These are phyloP conservation scores for Annulohypoxylon stygium DNA, from an alignment of 495 filamentous ascomycete genomes.

Conservation along the genomic window DNA sequence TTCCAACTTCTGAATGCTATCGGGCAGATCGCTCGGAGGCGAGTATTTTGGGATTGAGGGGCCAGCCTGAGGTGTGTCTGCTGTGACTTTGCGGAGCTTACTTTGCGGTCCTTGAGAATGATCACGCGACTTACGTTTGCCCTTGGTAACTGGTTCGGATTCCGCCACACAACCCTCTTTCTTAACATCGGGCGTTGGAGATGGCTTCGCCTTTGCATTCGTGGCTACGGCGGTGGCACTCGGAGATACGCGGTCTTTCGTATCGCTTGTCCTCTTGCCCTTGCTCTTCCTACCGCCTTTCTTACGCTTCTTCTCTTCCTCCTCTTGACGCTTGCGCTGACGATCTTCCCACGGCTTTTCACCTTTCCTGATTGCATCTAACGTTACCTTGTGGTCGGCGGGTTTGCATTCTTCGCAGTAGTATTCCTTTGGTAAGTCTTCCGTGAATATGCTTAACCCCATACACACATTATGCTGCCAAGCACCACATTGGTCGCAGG, in stretches of 20 bases:
- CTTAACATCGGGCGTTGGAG: slow-evolving; percentile 58
- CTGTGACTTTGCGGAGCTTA: slow-evolving; percentile 68
- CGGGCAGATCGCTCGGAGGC: slow-evolving; percentile 55
- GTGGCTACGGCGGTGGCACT: slow-evolving; percentile 40
- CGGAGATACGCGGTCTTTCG: slow-evolving; percentile 60
- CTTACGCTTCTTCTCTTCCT: slow-evolving; percentile 64
- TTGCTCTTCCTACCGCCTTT: slow-evolving; percentile 63
- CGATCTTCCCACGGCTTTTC: slow-evolving; percentile 88
- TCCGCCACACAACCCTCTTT: slow-evolving; percentile 53
- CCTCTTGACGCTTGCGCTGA: slow-evolving; percentile 62
- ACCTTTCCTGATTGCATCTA: slow-evolving; percentile 79
- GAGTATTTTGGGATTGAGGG: slow-evolving; percentile 53
- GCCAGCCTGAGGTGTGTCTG: slow-evolving; percentile 50
- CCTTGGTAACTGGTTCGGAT: slow-evolving; percentile 50
- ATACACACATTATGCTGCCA: slow-evolving; percentile 99
- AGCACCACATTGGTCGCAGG: slow-evolving; percentile 88
- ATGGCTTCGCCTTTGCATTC: slow-evolving; percentile 52
- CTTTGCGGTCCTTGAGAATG: slow-evolving; percentile 54
- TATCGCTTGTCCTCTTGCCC: slow-evolving; percentile 64
- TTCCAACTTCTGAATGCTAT: slow-evolving; percentile 58
- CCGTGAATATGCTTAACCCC: slow-evolving; percentile 81
- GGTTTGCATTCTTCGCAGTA: slow-evolving; percentile 92
- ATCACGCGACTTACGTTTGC: slow-evolving; percentile 52
- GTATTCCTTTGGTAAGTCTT: slow-evolving; percentile 81
- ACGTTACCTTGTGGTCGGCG: slow-evolving; percentile 79